Base-by-base conservation (phyloP, 371 early-diverging fungal species). In the Choanephora cucurbitarum region DNA sequence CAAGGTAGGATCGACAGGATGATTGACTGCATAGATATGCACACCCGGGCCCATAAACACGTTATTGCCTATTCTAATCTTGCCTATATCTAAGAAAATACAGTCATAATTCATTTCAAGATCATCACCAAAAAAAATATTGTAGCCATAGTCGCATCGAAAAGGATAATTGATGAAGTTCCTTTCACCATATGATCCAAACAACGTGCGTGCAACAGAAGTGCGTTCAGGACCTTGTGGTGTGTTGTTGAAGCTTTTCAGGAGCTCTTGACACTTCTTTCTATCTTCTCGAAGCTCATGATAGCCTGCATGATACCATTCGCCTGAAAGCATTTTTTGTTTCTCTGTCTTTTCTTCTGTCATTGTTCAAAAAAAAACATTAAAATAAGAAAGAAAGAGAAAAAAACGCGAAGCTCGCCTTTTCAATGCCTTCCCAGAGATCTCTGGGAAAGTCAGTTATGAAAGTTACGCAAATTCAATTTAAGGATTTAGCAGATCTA, bases 1-100 rank as follows among this genome's bases (percentile, higher is more conserved):
- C 13, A 49, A 43, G 0, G 33, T 54, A 7, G 86, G 86, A 60
- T 85, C 84, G 31, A 70, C 23, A 5, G 93, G 91, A 63, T 95
- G 94, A 22, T 78, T 81, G 13, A 92, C 92, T 0, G 89, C 69
- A 67, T 89, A 91, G 33, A 95, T 54, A 21, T 86, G 87, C 24
- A 91, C 91, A 50, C 80, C 78, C 3, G 95, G 94, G 0, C 84
- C 95, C 57, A 93, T 69, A 56, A 89, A 60, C 6, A 80, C 82
- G 40, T 77, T 52, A 63, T 86, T 73, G 23, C 91, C 94, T 44
- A 93, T 82, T 1, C 58, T 73, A n/a, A 93, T 83, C 11, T 70
- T 62, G 3, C 81, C 76, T 60, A 81, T 70, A 62, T 92, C 94
- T 15, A 93, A 70, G 52, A 94, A 77, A 1, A 70, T 66, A 53